Percentiles rank a stretch among this genome's conserved stretches.
Evolutionary conservation across 2,329 filamentous ascomycete species (phyloP).

Genomic region (Rhexocercosporidium sp.): DNA sequence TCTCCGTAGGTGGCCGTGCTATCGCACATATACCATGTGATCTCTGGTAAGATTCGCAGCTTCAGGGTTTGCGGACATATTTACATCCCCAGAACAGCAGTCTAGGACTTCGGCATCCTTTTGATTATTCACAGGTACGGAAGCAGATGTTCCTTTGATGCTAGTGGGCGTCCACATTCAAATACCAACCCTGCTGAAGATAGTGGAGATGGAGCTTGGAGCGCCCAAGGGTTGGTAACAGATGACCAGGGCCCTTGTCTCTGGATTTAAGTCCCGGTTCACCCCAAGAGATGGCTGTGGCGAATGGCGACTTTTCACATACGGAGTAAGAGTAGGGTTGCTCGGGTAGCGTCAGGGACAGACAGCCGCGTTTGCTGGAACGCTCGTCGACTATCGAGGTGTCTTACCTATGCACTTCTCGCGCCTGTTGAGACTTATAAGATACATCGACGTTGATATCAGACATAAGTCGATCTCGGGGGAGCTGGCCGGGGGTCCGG

Average conservation of each 20-base stretch:
- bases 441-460: not conserved
- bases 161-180: constrained; percentile 5
- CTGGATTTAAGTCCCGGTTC: not conserved
- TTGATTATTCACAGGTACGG: constrained; percentile 11
- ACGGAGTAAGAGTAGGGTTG: not conserved
- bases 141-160: constrained; percentile 11
- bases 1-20: constrained; percentile 9
- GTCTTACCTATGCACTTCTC: not conserved
- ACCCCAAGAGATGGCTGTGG: constrained; percentile 8
- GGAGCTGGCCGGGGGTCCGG: not conserved
- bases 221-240: not conserved
- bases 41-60: constrained; percentile 14
- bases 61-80: constrained; percentile 6
- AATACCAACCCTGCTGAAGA: not conserved
- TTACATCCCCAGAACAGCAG: not conserved
- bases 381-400: not conserved
- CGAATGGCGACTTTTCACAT: constrained; percentile 3
- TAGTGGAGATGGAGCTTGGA: constrained; percentile 4
- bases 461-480: not conserved
- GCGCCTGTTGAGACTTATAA: constrained; percentile 14
- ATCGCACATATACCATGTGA: constrained; percentile 18
- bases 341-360: constrained; percentile 5
- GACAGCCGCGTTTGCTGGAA: constrained; percentile 13
- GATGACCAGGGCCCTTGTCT: constrained; percentile 7
- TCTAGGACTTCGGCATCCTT: not conserved